A percentile compares a stretch with the other conserved stretches of the same genome.
Evolutionary conservation across 495 filamentous ascomycete species (phyloP).

Genomic region (Neurospora sp.): DNA sequence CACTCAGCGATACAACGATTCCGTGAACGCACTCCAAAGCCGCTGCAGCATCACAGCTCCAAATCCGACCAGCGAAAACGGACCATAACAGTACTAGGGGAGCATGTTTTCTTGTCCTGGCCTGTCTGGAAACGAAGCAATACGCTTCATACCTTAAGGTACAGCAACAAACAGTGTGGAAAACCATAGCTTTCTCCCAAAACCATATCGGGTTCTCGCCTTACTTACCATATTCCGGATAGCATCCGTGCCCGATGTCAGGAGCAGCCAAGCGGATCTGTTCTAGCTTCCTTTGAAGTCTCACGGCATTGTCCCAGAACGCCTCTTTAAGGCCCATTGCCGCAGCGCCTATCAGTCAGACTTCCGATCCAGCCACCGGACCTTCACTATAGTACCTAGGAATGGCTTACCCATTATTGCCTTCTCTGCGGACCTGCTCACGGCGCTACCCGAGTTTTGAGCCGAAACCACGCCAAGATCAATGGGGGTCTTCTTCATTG

Average conservation of each 20-base stretch:
- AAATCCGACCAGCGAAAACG: neutral
- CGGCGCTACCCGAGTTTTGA: neutral
- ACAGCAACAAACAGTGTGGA: neutral
- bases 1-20: constrained; percentile 52
- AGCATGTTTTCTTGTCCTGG: neutral
- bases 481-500: neutral
- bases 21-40: constrained; percentile 12
- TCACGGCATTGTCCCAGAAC: neutral
- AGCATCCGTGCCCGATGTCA: neutral
- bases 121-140: neutral
- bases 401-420: neutral
- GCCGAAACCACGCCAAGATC: neutral
- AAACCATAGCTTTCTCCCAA: neutral
- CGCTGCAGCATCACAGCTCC: neutral
- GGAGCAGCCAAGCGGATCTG: neutral
- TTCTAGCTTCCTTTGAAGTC: neutral
- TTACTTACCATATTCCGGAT: neutral
- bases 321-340: neutral
- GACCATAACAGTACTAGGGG: neutral
- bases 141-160: neutral
- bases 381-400: neutral
- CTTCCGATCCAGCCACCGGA: neutral
- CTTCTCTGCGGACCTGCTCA: neutral
- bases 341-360: neutral
- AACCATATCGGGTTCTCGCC: neutral